Conservation (phyloP, 495 filamentous ascomycete species). For the Cercophora sp. region DNA sequence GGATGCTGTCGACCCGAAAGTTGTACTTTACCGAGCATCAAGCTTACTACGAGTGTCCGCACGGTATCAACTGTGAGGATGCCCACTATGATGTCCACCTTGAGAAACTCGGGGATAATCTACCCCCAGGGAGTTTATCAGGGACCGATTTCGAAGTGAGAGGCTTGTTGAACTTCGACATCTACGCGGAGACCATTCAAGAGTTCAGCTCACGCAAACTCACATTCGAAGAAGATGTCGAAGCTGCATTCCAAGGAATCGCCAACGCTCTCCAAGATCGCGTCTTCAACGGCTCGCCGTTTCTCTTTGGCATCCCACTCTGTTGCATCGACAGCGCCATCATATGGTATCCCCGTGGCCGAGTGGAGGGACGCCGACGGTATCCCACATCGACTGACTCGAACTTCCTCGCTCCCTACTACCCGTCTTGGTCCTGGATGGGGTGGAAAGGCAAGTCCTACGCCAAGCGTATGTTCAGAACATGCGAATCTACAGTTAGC, state of each 20-base stretch:
- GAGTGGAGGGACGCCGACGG: not conserved
- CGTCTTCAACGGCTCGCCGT: not conserved
- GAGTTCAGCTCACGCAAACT: not conserved
- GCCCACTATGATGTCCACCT: not conserved
- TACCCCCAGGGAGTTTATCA: not conserved
- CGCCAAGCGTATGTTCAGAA: not conserved
- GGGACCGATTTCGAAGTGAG: not conserved
- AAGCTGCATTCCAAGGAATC: not conserved
- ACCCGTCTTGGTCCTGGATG: not conserved
- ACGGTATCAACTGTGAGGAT: not conserved
- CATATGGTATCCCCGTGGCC: not conserved
- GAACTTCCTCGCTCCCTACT: not conserved
- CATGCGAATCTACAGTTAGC: not conserved
- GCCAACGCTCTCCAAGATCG: not conserved
- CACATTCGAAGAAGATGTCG: not conserved
- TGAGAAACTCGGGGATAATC: too few species aligned
- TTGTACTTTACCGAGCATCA: not conserved
- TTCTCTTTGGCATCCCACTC: not conserved
- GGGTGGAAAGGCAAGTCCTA: not conserved
- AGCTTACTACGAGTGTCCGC: not conserved
- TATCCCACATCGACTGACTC: not conserved
- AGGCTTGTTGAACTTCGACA: not conserved
- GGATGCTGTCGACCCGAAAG: not conserved
- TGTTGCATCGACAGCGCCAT: not conserved
- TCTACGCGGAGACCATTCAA: not conserved